A percentile compares a stretch with the other conserved stretches of the same genome.
Conservation (phyloP, 352 stramenopile genomes). For the Thalassiosira exigua region DNA sequence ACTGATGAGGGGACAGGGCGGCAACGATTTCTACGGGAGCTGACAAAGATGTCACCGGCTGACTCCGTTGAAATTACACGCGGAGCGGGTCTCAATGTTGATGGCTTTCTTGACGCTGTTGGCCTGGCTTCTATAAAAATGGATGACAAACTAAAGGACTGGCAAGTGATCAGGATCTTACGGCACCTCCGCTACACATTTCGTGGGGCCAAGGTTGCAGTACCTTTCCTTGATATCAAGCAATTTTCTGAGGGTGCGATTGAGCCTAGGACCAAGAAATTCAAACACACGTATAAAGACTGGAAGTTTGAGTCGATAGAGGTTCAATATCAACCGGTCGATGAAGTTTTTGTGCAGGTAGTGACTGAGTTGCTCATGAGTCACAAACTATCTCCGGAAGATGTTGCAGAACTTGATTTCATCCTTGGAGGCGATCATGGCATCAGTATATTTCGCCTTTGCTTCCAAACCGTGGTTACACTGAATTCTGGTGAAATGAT, state of each 20-base stretch:
- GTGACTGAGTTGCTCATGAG: background rate
- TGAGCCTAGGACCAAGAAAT: background rate
- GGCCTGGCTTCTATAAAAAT: conserved; percentile 7
- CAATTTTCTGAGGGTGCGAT: background rate
- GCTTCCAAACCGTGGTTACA: conserved; percentile 5
- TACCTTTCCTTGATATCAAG: background rate
- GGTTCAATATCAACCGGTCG: background rate
- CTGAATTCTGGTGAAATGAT: background rate
- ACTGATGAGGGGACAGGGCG: too few species aligned
- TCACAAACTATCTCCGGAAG: background rate
- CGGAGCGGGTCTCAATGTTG: background rate
- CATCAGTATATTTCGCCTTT: background rate
- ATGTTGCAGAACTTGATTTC: conserved; percentile 1
- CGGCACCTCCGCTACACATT: background rate
- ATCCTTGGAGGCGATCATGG: conserved; percentile 12
- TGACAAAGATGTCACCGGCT: background rate
- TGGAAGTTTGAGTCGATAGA: background rate
- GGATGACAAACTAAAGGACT: conserved; percentile 5
- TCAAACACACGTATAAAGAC: conserved; percentile 7
- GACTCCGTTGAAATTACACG: background rate
- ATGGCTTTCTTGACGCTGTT: conserved; percentile 1
- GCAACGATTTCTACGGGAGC: background rate
- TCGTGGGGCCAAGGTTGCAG: background rate
- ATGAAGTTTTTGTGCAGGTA: background rate
- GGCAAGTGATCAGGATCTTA: conserved; percentile 8